Evolutionary conservation across 2,329 filamentous ascomycete species (phyloP).

Genomic region (Pseudocercospora fijiensis): DNA sequence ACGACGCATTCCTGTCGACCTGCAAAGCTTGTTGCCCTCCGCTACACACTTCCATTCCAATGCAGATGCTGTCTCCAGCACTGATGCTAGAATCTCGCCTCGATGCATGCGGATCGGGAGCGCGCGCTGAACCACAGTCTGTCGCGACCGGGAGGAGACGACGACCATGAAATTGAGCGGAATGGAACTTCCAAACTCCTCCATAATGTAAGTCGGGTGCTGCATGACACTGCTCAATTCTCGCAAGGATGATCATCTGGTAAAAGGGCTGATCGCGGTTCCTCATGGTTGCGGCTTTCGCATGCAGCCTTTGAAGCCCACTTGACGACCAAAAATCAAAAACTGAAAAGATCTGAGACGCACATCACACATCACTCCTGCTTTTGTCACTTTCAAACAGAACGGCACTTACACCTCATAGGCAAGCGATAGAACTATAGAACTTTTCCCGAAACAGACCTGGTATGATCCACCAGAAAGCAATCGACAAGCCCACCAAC

Average conservation of each 20-base stretch:
- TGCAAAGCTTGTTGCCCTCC: neutral
- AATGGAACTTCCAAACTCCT: too few species aligned
- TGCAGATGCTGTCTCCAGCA: neutral
- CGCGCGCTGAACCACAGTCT: too few species aligned
- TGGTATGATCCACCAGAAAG: neutral
- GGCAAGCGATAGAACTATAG: neutral
- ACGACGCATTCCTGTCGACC: too few species aligned
- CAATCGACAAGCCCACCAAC: neutral
- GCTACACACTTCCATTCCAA: neutral
- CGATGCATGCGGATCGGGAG: neutral
- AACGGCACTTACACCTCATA: neutral
- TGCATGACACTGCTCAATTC: neutral
- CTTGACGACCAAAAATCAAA: constrained; percentile 35
- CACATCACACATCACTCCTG: neutral
- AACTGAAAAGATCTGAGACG: constrained; percentile 75
- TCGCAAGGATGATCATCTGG: constrained; percentile 54
- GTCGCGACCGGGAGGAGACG: neutral
- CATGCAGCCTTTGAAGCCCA: constrained; percentile 29
- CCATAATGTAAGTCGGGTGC: neutral
- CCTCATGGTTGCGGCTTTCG: constrained; percentile 46
- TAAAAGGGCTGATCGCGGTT: constrained; percentile 63
- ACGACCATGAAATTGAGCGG: neutral
- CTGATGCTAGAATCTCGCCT: neutral
- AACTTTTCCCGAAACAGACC: neutral
- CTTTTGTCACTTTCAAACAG: neutral